Base-by-base conservation (phyloP, 23 red algal species). In the Gracilaria gracilis region DNA sequence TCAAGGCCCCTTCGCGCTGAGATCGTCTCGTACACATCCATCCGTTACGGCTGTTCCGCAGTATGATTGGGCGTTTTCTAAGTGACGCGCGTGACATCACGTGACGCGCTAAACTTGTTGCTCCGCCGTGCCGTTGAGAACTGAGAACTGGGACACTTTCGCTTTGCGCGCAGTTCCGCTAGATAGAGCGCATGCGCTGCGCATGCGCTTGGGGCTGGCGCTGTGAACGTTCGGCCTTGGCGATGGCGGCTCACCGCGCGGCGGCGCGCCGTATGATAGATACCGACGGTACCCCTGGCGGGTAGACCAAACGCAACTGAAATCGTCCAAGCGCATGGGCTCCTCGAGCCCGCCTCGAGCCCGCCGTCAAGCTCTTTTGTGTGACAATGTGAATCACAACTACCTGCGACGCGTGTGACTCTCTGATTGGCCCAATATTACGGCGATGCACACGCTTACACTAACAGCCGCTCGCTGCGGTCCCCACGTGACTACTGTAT, bases 1-100 rank as follows among this genome's bases (percentile, higher is more conserved):
- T 77, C 72, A 31, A 34, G 72, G 72, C 72, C 72, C 27, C 72
- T 15, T 16, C 40, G 39, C 72, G 34, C 72, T 28, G 72, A 46
- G 72, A 46, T 46, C 38, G 72, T 13, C 23, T 9, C 72, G 39
- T 11, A 51, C 72, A 25, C 0, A 77, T 77, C 72, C 32, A 69
- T 69, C 64, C 64, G 64, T 69, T 69, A 69, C 64, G 32, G 23
- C 8, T 16, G 32, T 2, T 19, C 9, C 14, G 14, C 9, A 0
- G 16, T 34, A 69, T 69, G 64, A 69, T 69, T 69, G 64, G 64
- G 32, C 64, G 64, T 69, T 69, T 37, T 69, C 17, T 11, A 33
- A 65, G 64, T 32, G 32, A 36, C 24, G 27, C 24, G 32, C 64
- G 64, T 69, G 64, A 69, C 32, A 3, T 34, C 64, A 69, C 64